Evolutionary conservation across 1,284 basidiomycete genomes (phyloP), one percentile per base, ranked within the genome.

Genomic region (Phlebopus sp.): DNA sequence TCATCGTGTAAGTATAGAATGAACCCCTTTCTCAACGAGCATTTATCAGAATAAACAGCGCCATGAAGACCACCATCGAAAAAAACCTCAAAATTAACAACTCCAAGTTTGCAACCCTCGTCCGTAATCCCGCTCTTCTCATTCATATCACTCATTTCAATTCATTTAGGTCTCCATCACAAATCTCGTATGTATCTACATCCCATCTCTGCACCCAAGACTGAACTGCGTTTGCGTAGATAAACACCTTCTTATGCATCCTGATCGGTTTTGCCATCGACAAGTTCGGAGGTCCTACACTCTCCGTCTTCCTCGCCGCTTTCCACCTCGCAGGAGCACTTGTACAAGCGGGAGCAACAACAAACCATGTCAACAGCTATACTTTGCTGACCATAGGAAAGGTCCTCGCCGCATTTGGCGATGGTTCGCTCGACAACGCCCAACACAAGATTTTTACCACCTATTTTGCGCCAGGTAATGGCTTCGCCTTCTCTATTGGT

Each of bases 381-480:
- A 60, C 69, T 5, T 55, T 74, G 14, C 67, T 74, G 46, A 69
- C 74, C 37, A 52, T 69, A 17, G 73, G 72, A 41, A 74, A 74
- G 52, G 69, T 74, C 14, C 56, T 75, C 27, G 71, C 72, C 3
- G 72, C 72, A 10, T 69, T 75, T 47, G 72, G 73, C 3, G 72
- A 73, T 53, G 71, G 73, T 14, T 72, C 70, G 30, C 56, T 75
- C 27, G 73, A 75, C 56, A 75, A 74, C 49, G 73, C 72, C 6
- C 73, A 75, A 55, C 73, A 75, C 52, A 63, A 72, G 25, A 73
- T 75, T 27, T 73, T 75, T 58, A 69, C 72, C 27, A 74, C 73
- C 2, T 75, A 75, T 55, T 74, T 75, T 45, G 70, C 69, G 1
- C 70, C 71, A 10, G 73, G 73, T 14, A 60, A 62, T 25, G 73